Base-by-base conservation (phyloP, 148 eudicot species). In the Bassia scoparia region DNA sequence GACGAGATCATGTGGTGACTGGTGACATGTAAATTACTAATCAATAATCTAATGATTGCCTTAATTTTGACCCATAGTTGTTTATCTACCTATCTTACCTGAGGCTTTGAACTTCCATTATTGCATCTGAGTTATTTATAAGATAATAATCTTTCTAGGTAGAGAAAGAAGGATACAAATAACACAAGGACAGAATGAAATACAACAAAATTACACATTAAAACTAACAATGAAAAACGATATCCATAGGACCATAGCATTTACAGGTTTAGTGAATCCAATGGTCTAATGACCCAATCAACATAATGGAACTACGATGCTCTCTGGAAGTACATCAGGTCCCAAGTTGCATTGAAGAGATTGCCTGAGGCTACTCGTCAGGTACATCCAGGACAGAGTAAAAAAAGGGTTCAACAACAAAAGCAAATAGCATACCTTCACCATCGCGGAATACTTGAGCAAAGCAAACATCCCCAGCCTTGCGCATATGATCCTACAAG, bases 401-500 rank as follows among this genome's bases (percentile, higher is more conserved):
- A 50, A 62, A 18, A 4, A 7, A 73, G 20, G 21, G 8, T 0
- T 33, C 21, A 48, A 33, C 16, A 31, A 48, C 10, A 43, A 61
- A 44, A 60, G n/a, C 16, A n/a, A 61, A 8, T 46, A 52, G 24
- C 76, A 60, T 81, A 84, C 86, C 84, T 55, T 76, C 80, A 56
- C 86, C 79, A 76, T 81, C 84, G 41, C 82, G 84, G 54, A 74
- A 84, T 68, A 84, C 86, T 62, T 84, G 79, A 2, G 80, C 75
- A 81, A 81, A 84, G 74, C 84, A 84, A 31, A 84, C 86, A 75
- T 84, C 86, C 37, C 86, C 86, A 72, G 86, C 86, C 70, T 81
- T 78, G 13, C 86, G 86, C 84, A 84, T 84, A 74, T 84, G 82
- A 69, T 84, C 86, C 86, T 84, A 73, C 58, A 50, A 26, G 54